Percentiles rank a stretch among this genome's conserved stretches.
Evolutionary conservation across 805 yeast species (phyloP).

Genomic region (Saccharomycopsis olivae): DNA sequence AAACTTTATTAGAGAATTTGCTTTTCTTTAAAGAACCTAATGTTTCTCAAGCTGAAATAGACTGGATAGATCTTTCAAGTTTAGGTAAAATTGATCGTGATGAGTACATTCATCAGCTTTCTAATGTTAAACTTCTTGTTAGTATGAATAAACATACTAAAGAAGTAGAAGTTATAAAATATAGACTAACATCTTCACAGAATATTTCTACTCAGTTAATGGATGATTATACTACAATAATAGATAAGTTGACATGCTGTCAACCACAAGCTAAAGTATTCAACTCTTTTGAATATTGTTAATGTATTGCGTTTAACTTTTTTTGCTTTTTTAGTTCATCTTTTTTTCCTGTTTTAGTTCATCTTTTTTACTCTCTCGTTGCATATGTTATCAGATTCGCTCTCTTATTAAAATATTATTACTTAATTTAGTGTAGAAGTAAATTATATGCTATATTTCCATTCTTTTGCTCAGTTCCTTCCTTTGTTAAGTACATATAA

Average conservation of each 20-base stretch:
- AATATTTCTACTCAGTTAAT: not conserved
- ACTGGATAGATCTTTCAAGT: not conserved
- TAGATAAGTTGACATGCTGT: conserved; percentile 2
- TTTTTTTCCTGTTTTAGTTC: no score
- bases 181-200: no score
- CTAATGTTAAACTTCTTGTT: conserved; percentile 3
- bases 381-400: no score
- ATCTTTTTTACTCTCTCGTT: no score
- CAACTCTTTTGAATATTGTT: conserved; percentile 1
- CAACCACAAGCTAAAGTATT: not conserved
- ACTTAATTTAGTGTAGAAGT: no score
- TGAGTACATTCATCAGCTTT: not conserved
- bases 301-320: no score
- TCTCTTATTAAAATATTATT: no score
- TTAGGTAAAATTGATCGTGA: not conserved
- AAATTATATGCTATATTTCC: no score
- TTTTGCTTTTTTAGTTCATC: no score
- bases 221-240: conserved; percentile 8
- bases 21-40: not conserved
- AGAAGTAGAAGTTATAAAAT: conserved; percentile 4
- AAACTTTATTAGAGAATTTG: no score
- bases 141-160: conserved; percentile 1
- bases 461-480: no score
- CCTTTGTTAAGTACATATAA: no score
- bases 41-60: not conserved